phyloP scores from a whole-genome alignment of 345 rosid genomes.

The Populus tremula region DNA sequence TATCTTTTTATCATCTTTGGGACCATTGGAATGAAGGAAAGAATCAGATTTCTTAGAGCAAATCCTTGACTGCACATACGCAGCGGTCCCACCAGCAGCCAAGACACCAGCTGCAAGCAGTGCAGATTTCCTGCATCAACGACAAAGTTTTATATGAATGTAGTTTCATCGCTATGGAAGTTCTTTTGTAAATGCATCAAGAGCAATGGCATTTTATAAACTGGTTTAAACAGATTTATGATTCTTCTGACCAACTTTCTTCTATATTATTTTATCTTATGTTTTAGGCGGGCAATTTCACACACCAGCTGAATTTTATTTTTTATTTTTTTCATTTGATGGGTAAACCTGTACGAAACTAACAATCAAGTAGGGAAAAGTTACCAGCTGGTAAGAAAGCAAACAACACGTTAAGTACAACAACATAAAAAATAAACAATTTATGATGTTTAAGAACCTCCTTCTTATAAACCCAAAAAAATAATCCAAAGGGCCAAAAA shows the following conservation, averaged over 20 bases:
- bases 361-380: neutral
- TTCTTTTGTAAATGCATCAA: neutral
- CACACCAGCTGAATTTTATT: neutral
- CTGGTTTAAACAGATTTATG: neutral
- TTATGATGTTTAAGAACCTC: no score
- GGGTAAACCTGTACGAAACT: neutral
- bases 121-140: conserved; percentile 58
- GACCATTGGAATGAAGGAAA: conserved; percentile 48
- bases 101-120: conserved; percentile 76
- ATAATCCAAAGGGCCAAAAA: neutral
- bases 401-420: neutral
- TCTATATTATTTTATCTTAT: neutral
- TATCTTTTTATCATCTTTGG: conserved; percentile 40
- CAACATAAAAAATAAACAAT: no score
- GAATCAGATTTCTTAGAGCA: conserved; percentile 37
- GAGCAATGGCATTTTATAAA: neutral
- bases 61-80: conserved; percentile 59
- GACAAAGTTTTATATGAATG: conserved; percentile 3
- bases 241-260: neutral
- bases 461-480: neutral
- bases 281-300: neutral
- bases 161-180: neutral
- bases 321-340: neutral
- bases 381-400: neutral
- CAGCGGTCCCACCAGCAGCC: conserved; percentile 86